Base-by-base conservation (phyloP, 768 basidiomycete species). In the Inosperma sp. region DNA sequence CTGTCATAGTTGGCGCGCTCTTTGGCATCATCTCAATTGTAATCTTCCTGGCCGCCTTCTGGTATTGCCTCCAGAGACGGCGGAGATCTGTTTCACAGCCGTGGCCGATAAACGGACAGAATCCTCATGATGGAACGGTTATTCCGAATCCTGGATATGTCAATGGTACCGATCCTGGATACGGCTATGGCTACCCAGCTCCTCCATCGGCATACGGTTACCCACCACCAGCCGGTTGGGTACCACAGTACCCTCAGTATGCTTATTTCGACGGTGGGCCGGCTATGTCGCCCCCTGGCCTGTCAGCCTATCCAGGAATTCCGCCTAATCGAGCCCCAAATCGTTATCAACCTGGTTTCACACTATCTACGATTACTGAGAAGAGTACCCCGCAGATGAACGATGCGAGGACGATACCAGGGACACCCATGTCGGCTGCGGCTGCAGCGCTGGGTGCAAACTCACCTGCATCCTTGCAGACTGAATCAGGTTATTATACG, bases 1-100 rank as follows among this genome's bases (percentile, higher is more conserved):
- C 65, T 5, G 65, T 72, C 26, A 67, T 63, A 3, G 59, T 72
- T 5, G 70, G 71, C 14, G 63, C 63, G 6, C 57, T 63, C 2
- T 57, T 72, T 10, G 71, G 70, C 14, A 48, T 66, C 2, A 46
- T 71, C 4, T 69, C 62, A 4, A 49, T 71, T 35, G 25, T 67
- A 14, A 49, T 70, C 25, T 52, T 70, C 5, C 35, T 55, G 7
- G 56, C 59, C 3, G 61, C 58, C 17, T 14, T 68, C 29, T 71
- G 63, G 64, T 68, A 67, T 51, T 47, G 54, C 40, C 58, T 63
- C 16, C 55, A 63, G 33, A 54, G 55, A 17, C 61, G 52, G 33
- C 57, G 35, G 12, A 35, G 69, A 35, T 66, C 71, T 0, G 48
- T 51, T 7, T 69, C 72, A 4, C 67, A 71, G 48, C 64, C 65